Conservation (phyloP, 2,329 filamentous ascomycete genomes). For the Stagonosporopsis tanaceti region DNA sequence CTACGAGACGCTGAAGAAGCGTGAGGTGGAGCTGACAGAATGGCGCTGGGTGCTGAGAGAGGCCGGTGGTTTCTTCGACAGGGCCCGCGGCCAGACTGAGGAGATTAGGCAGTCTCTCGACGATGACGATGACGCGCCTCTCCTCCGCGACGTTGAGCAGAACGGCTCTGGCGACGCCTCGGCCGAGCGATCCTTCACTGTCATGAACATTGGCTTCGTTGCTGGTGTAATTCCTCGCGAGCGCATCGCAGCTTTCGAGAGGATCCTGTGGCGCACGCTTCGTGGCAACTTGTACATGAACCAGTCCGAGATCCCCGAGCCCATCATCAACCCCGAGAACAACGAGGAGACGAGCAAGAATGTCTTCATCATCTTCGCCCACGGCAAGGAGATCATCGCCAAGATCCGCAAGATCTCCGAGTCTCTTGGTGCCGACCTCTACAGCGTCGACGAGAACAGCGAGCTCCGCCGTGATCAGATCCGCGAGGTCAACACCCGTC, state of each 20-base stretch:
- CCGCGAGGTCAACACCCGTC: conserved; percentile 92
- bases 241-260: conserved; percentile 92
- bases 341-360: conserved; percentile 96
- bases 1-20: conserved; percentile 97
- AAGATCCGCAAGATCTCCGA: conserved; percentile 99
- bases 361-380: conserved; percentile 98
- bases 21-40: conserved; percentile 94
- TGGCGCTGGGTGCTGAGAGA: conserved; percentile 98
- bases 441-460: conserved; percentile 97
- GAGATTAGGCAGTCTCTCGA: conserved; percentile 90
- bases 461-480: conserved; percentile 95
- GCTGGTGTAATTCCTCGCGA: conserved; percentile 94
- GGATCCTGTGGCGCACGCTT: conserved; percentile 95
- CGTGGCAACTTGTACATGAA: conserved; percentile 99
- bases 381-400: conserved; percentile 96
- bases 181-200: conserved; percentile 88
- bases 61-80: conserved; percentile 96
- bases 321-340: conserved; percentile 87
- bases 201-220: conserved; percentile 99
- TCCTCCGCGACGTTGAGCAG: conserved; percentile 92
- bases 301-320: conserved; percentile 96
- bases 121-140: conserved; percentile 86
- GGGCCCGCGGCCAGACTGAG: conserved; percentile 94
- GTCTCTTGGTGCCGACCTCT: conserved; percentile 93
- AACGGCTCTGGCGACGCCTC: conserved; percentile 71